A percentile compares a stretch with the other conserved stretches of the same genome.
Evolutionary conservation across 164 flowering plant species (phyloP).

Genomic region (Nelumbo lutea): DNA sequence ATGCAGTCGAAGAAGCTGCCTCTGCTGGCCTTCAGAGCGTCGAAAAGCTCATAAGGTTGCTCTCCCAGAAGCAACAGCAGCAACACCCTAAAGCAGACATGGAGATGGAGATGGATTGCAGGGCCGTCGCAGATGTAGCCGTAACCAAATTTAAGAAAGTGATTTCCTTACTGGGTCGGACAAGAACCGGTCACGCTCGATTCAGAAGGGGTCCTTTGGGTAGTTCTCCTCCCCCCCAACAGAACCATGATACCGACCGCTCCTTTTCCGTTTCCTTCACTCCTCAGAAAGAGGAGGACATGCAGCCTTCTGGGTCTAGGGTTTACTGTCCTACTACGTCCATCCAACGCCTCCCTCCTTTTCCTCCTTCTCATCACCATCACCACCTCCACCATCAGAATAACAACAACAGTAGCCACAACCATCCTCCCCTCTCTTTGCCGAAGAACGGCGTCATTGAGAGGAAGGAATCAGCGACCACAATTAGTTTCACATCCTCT

Average conservation of each 20-base stretch:
- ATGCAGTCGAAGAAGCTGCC: conserved; percentile 72
- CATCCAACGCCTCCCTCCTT: conserved; percentile 62
- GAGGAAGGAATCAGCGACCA: conserved; percentile 26
- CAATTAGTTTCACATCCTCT: conserved; percentile 47
- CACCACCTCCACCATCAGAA: conserved; percentile 5
- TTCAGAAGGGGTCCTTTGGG: conserved; percentile 65
- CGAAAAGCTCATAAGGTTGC: conserved; percentile 52
- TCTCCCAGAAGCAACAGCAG: conserved; percentile 34
- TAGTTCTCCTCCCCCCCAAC: background rate
- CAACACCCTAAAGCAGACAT: conserved; percentile 5
- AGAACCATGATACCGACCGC: background rate
- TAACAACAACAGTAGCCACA: background rate
- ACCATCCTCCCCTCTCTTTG: background rate
- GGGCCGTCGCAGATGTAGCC: conserved; percentile 64
- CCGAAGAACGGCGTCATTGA: conserved; percentile 16
- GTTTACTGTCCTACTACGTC: conserved; percentile 59
- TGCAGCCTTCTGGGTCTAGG: conserved; percentile 12
- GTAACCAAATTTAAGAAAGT: conserved; percentile 75
- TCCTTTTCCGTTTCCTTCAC: background rate
- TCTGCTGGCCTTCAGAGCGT: conserved; percentile 76
- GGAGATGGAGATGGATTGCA: conserved; percentile 43
- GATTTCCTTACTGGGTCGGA: conserved; percentile 75
- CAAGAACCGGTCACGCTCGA: conserved; percentile 92
- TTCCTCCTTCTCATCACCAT: conserved; percentile 7
- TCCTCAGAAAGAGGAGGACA: background rate